phyloP scores from a whole-genome alignment of 768 basidiomycete species.

The Amanita thiersii region DNA sequence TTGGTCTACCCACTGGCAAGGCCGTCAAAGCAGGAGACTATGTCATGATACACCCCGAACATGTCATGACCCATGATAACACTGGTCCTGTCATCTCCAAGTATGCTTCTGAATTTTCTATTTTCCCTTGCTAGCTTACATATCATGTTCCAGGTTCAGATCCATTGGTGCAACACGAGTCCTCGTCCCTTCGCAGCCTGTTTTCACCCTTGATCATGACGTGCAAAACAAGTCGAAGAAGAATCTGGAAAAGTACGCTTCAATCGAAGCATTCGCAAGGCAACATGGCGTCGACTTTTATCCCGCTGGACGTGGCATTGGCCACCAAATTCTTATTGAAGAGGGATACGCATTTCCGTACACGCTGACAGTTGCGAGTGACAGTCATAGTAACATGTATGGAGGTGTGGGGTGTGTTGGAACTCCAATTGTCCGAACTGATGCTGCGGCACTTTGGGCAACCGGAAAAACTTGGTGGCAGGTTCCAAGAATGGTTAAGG shows the following conservation, averaged over 20 bases:
- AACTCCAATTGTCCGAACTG: constrained; percentile 94
- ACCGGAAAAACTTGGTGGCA: constrained; percentile 99
- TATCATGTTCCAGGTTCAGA: constrained; percentile 59
- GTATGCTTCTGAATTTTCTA: constrained; percentile 36
- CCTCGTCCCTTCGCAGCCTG: constrained; percentile 73
- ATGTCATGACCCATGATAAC: constrained; percentile 98
- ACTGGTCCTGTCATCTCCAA: constrained; percentile 98
- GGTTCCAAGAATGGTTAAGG: constrained; percentile 92
- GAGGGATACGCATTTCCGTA: constrained; percentile 98
- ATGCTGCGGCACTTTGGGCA: constrained; percentile 94
- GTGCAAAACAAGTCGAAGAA: constrained; percentile 91
- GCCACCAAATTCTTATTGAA: constrained; percentile 95
- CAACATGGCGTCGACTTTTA: constrained; percentile 87
- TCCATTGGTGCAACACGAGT: constrained; percentile 88
- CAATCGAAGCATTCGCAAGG: constrained; percentile 87
- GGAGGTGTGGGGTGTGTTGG: constrained; percentile 97
- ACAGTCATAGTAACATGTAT: constrained; percentile 98
- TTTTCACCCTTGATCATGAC: constrained; percentile 97
- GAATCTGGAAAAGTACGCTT: constrained; percentile 87
- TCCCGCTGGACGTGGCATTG: constrained; percentile 95
- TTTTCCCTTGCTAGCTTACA: constrained; percentile 3
- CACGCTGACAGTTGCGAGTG: constrained; percentile 91
- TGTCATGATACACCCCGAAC: constrained; percentile 97
- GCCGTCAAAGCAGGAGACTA: constrained; percentile 92
- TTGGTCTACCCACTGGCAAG: constrained; percentile 76